Base-by-base conservation (phyloP, 176 grass and related monocot species). In the Aegilops sharonensis region DNA sequence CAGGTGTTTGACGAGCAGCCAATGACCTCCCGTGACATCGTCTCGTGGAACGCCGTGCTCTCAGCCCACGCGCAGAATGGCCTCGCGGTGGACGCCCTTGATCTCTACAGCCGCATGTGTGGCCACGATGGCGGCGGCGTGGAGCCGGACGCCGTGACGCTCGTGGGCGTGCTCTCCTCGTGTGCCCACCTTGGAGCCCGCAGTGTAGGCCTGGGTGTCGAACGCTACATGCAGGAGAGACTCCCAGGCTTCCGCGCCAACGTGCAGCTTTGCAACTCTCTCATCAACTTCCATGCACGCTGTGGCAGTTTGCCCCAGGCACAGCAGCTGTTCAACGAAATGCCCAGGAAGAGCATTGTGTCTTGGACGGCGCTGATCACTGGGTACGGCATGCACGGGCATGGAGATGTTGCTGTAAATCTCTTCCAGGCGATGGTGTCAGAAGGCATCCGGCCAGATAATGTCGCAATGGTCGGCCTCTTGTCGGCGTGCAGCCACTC, bases 331-430 rank as follows among this genome's bases (percentile, higher is more conserved):
- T 95, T 95, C 59, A 82, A 91, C 24, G 64, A 85, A 70, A 95
- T 95, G 88, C 88, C 80, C 32, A 72, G 15, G 2, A 91, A 36
- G 62, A 92, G 81, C 72, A 85, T 95, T 63, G 86, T 95, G 11
- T 95, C 93, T 4, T 95, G 93, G 93, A 92, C 91, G 24, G 77
- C 72, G 8, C 72, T 95, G 50, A 92, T 95, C 82, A 56, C 91
- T 0, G 93, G 91, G 3, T 87, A 92, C 10, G 91, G 93, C 42
- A 89, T 91, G 91, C 93, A 95, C 36, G 91, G 91, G 12, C 87
- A 92, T 1, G 93, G 88, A 0, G 52, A 79, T 32, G 17, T 84
- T 35, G 77, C 91, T 9, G n/a, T 92, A 50, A 42, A 54, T 67
- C 86, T 95, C 14, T 95, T 95, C 7, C 84, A 92, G 17, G 56